Evolutionary conservation across 78 protist genomes (phyloP).

Genomic region (Pigoraptor vietnamica): DNA sequence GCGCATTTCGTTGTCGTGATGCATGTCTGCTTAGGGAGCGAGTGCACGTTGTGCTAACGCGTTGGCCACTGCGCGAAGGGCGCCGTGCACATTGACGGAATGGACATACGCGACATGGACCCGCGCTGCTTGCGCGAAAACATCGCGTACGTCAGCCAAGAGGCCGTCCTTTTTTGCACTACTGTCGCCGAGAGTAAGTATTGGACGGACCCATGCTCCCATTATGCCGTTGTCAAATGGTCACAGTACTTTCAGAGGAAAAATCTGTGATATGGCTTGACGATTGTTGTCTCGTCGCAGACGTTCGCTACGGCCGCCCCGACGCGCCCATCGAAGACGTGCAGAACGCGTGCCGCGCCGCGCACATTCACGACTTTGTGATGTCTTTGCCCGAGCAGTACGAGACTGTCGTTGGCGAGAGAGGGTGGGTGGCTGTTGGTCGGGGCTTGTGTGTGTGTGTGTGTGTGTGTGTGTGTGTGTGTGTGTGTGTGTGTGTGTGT

Average conservation of each 20-base stretch:
- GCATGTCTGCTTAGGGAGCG: too few relatives aligned
- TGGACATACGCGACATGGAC: background rate
- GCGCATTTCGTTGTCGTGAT: too few relatives aligned
- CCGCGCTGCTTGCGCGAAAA: constrained; percentile 28
- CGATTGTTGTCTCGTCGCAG: too few relatives aligned
- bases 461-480: too few relatives aligned
- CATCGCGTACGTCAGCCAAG: constrained; percentile 67
- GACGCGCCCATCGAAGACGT: constrained; percentile 50
- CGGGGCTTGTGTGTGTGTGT: background rate
- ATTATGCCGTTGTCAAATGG: too few relatives aligned
- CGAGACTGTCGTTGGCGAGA: constrained; percentile 85
- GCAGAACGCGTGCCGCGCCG: constrained; percentile 55
- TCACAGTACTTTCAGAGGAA: too few relatives aligned
- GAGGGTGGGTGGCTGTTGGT: constrained; percentile 69
- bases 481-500: background rate
- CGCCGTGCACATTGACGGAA: constrained; percentile 74
- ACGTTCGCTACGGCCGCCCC: constrained; percentile 67
- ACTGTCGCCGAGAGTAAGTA: constrained; percentile 65
- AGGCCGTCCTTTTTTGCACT: constrained; percentile 74
- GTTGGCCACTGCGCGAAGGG: too few relatives aligned
- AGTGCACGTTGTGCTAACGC: too few relatives aligned
- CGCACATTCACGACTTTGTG: constrained; percentile 78
- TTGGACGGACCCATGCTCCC: too few relatives aligned
- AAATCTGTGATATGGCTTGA: too few relatives aligned
- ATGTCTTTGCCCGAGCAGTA: constrained; percentile 74